Base-by-base conservation (phyloP, 768 basidiomycete genomes). In the Serpula lacrymans region DNA sequence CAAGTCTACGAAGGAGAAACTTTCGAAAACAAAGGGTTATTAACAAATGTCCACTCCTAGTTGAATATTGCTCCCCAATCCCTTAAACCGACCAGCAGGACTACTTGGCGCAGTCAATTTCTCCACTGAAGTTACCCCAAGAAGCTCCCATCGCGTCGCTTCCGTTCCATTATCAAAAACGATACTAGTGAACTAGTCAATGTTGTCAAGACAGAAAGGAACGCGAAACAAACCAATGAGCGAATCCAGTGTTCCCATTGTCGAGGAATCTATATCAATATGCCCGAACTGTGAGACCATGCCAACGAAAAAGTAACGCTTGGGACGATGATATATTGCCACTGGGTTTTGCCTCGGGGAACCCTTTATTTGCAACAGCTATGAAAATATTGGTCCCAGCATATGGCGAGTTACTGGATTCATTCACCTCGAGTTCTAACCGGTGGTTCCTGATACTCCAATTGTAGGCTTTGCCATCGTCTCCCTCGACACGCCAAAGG, bases 231-330 rank as follows among this genome's bases (percentile, higher is more conserved):
- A 25, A 66, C 68, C 33, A 46, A 68, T 57, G 34, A 70, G 55
- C 7, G 58, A 50, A 37, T 71, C 68, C 30, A 67, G 25, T 5
- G 63, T 60, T 16, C 61, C 57, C 37, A 61, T 16, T 13, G 57
- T 50, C n/a, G 52, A 53, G 23, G 54, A 42, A 29, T 64, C 56
- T 11, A 70, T 45, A 27, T 69, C 67, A 25, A 70, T 32, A 42
- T 61, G 65, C 25, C 67, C 65, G 8, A 59, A 43, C 23, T 61
- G 54, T 24, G 61, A 65, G 48, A 70, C 62, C 37, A 53, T 50
- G 10, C 66, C 54, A 3, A 70, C 52, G 26, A 54, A 43, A 42
- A 63, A 31, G 42, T 58, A 59, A 3, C 69, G 59, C 42, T 57
- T 62, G 46, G 68, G 57, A 30, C 44, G 54, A 41, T 60, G 51